Evolutionary conservation across 352 stramenopile genomes (phyloP).

Genomic region (Nothophytophthora sp.): DNA sequence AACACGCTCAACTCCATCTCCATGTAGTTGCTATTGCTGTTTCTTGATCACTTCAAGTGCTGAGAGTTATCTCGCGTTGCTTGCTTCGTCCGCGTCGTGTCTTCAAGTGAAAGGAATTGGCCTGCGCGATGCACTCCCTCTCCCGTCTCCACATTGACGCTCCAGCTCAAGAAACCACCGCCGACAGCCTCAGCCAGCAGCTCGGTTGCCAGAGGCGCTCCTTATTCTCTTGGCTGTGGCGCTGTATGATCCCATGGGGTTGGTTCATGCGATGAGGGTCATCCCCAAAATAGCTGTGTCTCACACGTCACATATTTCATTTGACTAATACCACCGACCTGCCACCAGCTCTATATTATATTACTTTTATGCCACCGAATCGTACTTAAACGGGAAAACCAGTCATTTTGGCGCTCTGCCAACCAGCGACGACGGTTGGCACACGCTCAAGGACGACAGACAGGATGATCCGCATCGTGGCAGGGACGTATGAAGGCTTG

Average conservation of each 20-base stretch:
- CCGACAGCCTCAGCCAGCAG: neutral
- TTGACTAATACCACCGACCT: conserved; percentile 21
- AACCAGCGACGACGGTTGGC: conserved; percentile 19
- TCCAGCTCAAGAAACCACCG: conserved; percentile 24
- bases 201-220: conserved; percentile 1
- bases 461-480: conserved; percentile 77
- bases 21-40: conserved; percentile 28
- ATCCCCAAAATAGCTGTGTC: conserved; percentile 27
- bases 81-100: conserved; percentile 18
- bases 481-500: conserved; percentile 85
- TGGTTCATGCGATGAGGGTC: conserved; percentile 15
- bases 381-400: conserved; percentile 24
- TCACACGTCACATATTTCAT: conserved; percentile 45
- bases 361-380: conserved; percentile 17
- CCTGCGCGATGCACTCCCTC: neutral
- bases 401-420: conserved; percentile 15
- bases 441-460: neutral
- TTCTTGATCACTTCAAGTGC: conserved; percentile 7
- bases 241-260: conserved; percentile 16
- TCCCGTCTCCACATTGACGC: neutral
- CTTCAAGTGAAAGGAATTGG: conserved; percentile 23
- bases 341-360: conserved; percentile 8
- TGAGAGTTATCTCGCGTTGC: neutral
- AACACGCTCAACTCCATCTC: conserved; percentile 40
- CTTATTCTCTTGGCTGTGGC: conserved; percentile 5